A percentile compares a stretch with the other conserved stretches of the same genome.
Evolutionary conservation across 768 basidiomycete species (phyloP).

Genomic region (Butyriboletus loyo): DNA sequence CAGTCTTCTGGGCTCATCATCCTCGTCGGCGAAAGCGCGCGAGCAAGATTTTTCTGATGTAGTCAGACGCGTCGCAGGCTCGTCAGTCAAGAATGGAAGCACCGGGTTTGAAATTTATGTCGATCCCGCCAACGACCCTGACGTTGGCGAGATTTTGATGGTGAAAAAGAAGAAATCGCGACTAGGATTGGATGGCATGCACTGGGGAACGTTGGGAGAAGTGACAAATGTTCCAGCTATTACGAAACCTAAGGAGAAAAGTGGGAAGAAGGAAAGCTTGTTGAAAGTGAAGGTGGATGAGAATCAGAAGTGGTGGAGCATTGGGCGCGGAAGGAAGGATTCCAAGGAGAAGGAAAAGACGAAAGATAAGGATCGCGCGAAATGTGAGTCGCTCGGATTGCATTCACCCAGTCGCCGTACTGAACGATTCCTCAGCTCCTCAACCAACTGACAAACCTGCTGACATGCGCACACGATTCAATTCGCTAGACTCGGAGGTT

Average conservation of each 20-base stretch:
- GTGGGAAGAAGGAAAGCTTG: slow-evolving; percentile 32
- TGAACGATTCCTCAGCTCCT: slow-evolving; percentile 38
- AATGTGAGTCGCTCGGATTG: slow-evolving; percentile 18
- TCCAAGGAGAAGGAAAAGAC: slow-evolving; percentile 59
- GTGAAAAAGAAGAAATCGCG: slow-evolving; percentile 77
- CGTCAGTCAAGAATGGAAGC: slow-evolving; percentile 23
- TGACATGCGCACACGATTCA: slow-evolving; percentile 52
- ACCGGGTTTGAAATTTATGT: slow-evolving; percentile 70
- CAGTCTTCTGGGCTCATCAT: slow-evolving; percentile 37
- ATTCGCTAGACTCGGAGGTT: slow-evolving; percentile 54
- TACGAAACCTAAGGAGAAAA: slow-evolving; percentile 32
- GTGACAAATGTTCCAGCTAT: slow-evolving; percentile 52
- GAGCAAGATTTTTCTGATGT: slow-evolving; percentile 59
- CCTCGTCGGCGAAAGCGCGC: slow-evolving; percentile 27
- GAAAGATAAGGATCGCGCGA: slow-evolving; percentile 36
- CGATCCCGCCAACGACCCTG: slow-evolving; percentile 61
- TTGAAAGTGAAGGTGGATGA: slow-evolving; percentile 44
- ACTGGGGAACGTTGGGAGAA: slow-evolving; percentile 56
- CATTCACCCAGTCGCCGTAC: background rate
- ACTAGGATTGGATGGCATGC: slow-evolving; percentile 52
- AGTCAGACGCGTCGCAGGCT: slow-evolving; percentile 45
- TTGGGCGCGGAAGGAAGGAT: slow-evolving; percentile 71
- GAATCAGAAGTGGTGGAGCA: slow-evolving; percentile 79
- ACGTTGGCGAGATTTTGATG: slow-evolving; percentile 65
- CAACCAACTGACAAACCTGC: slow-evolving; percentile 36